phyloP scores from a whole-genome alignment of 2,329 filamentous ascomycete genomes.

The Xylariales sp. region DNA sequence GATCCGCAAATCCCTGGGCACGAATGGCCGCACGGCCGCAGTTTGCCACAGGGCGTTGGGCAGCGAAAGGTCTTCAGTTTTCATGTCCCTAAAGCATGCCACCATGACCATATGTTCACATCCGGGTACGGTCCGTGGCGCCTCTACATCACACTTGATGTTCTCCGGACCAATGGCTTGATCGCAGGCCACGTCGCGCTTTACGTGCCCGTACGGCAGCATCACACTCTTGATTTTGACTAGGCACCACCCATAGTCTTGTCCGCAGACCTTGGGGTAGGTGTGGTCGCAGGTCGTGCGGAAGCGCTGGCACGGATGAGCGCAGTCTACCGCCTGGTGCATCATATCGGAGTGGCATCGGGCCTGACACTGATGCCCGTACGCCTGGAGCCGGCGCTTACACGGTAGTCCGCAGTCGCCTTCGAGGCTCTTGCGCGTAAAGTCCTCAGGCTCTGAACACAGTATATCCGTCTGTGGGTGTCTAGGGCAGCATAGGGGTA shows the following conservation, averaged over 20 bases:
- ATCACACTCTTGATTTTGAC: neutral
- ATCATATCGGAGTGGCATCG: constrained; percentile 1
- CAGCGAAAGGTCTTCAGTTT: neutral
- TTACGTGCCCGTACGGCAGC: neutral
- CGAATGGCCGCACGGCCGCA: neutral
- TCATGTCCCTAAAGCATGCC: neutral
- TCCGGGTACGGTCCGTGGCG: neutral
- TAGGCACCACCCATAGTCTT: neutral
- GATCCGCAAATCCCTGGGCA: neutral
- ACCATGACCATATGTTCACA: neutral
- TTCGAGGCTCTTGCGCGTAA: neutral
- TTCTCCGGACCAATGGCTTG: neutral
- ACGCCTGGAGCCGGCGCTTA: neutral
- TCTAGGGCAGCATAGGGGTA: neutral
- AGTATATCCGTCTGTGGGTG: neutral
- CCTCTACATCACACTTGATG: neutral
- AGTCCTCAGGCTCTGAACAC: neutral
- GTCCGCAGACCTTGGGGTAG: neutral
- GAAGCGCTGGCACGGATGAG: neutral
- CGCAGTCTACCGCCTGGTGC: neutral
- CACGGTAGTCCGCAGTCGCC: neutral
- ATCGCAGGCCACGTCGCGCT: neutral
- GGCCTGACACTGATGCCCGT: neutral
- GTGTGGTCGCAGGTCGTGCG: neutral
- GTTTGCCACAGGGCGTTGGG: neutral